Base-by-base conservation (phyloP, 2,329 filamentous ascomycete species). In the Xylaria sp. region DNA sequence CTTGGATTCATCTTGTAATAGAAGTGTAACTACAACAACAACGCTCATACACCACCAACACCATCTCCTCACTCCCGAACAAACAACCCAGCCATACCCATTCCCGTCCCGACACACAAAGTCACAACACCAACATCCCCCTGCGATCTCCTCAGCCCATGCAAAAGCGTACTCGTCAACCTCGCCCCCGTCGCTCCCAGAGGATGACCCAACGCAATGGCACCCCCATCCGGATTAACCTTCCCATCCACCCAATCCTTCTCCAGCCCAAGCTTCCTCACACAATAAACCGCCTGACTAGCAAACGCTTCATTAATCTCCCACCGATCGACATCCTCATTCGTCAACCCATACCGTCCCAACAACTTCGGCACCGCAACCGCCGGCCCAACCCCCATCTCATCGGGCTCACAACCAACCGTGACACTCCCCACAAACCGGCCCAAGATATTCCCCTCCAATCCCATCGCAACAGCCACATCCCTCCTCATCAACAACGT, bases 191-290 rank as follows among this genome's bases (percentile, higher is more conserved):
- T 97, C 37, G 92, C 92, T 52, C 93, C 92, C 1, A 97, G 81
- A 4, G 92, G 92, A 73, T 97, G 93, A 1, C 93, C 93, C 23
- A 97, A 77, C n/a, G 93, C 92, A 73, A 97, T 96, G 2, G 92
- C 93, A 37, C 93, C 92, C 62, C 93, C 93, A 68, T 95, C 92
- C 0, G 91, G 91, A 76, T 97, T 97, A 16, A 97, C 89, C 75
- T 83, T 87, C 6, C 83, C 84, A 58, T 83, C 76, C 67, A 87
- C 81, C 76, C 79, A 85, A 66, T 70, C 83, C 69, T 76, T 72
- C 72, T 86, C 86, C 18, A 93, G 76, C 0, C 86, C 88, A 9
- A 94, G 71, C 68, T 85, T 82, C 61, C 91, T 78, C 51, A 93
- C 76, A 68, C 88, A 92, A 76, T 96, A 81, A 4, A 88, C 74